Percentiles rank a stretch among this genome's conserved stretches.
Conservation (phyloP, 2,329 filamentous ascomycete species). For the Elsinoe arachidis region DNA sequence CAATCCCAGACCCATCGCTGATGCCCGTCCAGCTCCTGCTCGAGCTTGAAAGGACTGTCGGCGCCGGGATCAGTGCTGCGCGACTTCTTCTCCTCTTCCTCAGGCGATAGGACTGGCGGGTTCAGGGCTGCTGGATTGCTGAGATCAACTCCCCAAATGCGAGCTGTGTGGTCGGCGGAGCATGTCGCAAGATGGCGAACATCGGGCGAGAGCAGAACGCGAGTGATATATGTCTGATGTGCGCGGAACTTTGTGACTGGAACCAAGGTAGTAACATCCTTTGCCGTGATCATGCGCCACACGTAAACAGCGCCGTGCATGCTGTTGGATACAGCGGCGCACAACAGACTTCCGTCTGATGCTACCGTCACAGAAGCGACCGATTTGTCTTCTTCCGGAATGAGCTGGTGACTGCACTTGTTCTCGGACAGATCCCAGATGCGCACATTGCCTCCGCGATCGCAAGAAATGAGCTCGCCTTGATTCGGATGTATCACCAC, state of each 20-base stretch:
- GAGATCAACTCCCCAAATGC: constrained; percentile 89
- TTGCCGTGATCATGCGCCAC: constrained; percentile 82
- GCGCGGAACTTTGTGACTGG: constrained; percentile 84
- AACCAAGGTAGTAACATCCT: constrained; percentile 72
- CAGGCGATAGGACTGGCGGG: not conserved
- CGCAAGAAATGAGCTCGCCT: constrained; percentile 94
- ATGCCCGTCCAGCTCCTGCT: constrained; percentile 80
- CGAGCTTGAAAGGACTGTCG: constrained; percentile 56
- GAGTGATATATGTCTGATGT: constrained; percentile 86
- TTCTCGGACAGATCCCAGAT: constrained; percentile 98
- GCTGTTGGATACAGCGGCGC: constrained; percentile 72
- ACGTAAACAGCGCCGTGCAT: constrained; percentile 88
- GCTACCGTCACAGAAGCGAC: constrained; percentile 94
- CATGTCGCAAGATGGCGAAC: constrained; percentile 92
- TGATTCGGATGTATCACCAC: constrained; percentile 99
- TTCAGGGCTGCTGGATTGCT: constrained; percentile 14
- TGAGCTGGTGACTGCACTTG: constrained; percentile 90
- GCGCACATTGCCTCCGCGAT: constrained; percentile 81
- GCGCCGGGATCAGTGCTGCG: constrained; percentile 9
- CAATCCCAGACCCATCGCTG: constrained; percentile 98
- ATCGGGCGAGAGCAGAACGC: constrained; percentile 82
- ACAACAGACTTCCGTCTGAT: constrained; percentile 84
- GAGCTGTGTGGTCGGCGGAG: constrained; percentile 86
- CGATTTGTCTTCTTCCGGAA: constrained; percentile 89
- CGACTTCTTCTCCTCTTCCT: constrained; percentile 16